These are phyloP conservation scores for Candida odintsovae DNA, from an alignment of 805 yeast species.

Conservation along the genomic window DNA sequence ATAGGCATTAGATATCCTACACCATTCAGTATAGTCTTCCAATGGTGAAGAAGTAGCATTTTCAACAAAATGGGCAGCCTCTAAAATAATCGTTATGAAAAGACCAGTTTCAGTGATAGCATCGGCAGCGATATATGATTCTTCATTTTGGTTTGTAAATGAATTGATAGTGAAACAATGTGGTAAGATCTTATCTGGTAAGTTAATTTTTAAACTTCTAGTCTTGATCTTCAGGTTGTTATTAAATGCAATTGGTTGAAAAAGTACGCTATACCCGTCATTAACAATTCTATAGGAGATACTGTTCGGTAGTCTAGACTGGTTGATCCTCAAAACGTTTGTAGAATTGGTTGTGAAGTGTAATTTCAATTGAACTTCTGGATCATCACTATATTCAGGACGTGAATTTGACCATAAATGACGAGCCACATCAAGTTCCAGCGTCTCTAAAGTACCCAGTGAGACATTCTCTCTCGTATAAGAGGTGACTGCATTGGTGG, in stretches of 20 bases:
- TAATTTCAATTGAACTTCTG: constrained; percentile 17
- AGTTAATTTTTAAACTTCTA: constrained; percentile 23
- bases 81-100: constrained; percentile 43
- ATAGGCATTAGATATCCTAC: constrained; percentile 62
- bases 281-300: constrained; percentile 17
- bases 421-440: constrained; percentile 21
- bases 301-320: constrained; percentile 31
- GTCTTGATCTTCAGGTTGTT: constrained; percentile 17
- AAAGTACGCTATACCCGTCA: constrained; percentile 11
- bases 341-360: constrained; percentile 12
- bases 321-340: constrained; percentile 26
- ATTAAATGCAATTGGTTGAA: constrained; percentile 20
- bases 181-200: constrained; percentile 32
- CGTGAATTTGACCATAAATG: constrained; percentile 15
- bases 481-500: not conserved
- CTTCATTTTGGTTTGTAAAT: constrained; percentile 22
- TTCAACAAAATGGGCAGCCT: constrained; percentile 36
- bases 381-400: constrained; percentile 7
- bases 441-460: not conserved
- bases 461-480: constrained; percentile 5
- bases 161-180: constrained; percentile 35
- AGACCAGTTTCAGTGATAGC: constrained; percentile 46
- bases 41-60: constrained; percentile 5
- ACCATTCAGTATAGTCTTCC: constrained; percentile 42
- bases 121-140: constrained; percentile 39